Evolutionary conservation across 1,139 yeast genomes (phyloP), one percentile per base, ranked within the genome.

Genomic region (Saccharomyces hybrid): DNA sequence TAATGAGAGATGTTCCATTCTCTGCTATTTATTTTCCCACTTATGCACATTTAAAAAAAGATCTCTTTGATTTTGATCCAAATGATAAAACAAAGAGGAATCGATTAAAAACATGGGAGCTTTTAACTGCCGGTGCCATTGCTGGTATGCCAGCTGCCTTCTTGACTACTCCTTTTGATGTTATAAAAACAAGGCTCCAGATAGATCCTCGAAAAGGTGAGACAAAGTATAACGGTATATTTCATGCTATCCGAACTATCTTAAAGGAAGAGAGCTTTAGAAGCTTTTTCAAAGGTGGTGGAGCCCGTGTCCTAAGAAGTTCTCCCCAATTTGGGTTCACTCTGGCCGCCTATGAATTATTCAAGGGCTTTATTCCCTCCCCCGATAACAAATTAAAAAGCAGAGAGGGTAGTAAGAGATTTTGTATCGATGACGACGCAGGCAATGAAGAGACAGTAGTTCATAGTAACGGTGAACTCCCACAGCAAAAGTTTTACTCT

Each of bases 81-180:
- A 70, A 72, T 53, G 75, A 78, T 60, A 71, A 70, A 50, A 64
- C 63, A 6, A 65, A 67, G 30, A 76, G 78, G 62, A 78, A 76
- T 54, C 74, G 78, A 57, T 79, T 93, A 58, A 82, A 82, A 59
- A 81, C 96, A 27, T 84, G 91, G 85, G 96, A 93, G 72, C 76
- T 93, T 63, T 80, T 93, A 60, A 71, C 82, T 16, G 82, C 96
- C 59, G 99, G 99, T 73, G 98, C 97, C 11, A 72, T 91, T 63
- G 98, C 99, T 23, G 99, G 99, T 70, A 90, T 95, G 74, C 99
- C 99, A 11, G 95, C 98, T 42, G 99, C 99, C 5, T 91, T 87
- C 71, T 77, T 91, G 65, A 91, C 98, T 4, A 91, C 98, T 1
- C 98, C 98, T 1, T 91, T 90, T 61, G 98, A 91, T 78, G 99